These are phyloP conservation scores for Hysterangium stoloniferum DNA, from an alignment of 768 basidiomycete genomes.

Conservation along the genomic window DNA sequence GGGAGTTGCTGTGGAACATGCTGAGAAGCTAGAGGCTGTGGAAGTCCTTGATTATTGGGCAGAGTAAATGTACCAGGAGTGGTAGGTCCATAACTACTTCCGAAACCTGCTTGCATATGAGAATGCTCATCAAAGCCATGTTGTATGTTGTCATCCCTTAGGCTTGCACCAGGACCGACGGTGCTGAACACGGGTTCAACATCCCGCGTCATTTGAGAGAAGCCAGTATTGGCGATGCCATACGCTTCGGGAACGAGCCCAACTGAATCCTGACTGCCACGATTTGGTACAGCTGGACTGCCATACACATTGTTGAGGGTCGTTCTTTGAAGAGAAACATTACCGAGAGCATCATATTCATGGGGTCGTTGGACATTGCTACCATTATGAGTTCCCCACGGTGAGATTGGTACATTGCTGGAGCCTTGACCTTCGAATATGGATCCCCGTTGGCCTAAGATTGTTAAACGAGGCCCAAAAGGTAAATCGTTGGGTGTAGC, in stretches of 20 bases:
- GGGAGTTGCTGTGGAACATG: conserved; percentile 1
- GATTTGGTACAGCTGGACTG: neutral
- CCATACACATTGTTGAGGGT: neutral
- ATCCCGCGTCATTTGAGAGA: neutral
- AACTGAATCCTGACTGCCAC: neutral
- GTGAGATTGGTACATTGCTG: neutral
- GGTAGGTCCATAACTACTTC: neutral
- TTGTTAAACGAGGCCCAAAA: conserved; percentile 1
- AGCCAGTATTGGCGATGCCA: neutral
- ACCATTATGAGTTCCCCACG: neutral
- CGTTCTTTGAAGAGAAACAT: neutral
- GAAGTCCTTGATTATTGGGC: neutral
- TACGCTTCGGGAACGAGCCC: neutral
- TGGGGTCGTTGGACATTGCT: neutral
- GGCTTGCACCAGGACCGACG: neutral
- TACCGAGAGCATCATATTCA: neutral
- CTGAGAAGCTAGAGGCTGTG: neutral
- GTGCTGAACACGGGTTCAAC: neutral
- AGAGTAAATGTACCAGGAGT: neutral
- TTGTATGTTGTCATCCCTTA: neutral
- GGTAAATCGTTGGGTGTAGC: neutral
- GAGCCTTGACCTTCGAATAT: neutral
- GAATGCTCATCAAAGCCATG: neutral
- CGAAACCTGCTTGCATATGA: neutral
- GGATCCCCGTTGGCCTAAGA: neutral